These are phyloP conservation scores for Erythrophleum ivorense DNA, from an alignment of 331 rosid genomes.

Conservation along the genomic window DNA sequence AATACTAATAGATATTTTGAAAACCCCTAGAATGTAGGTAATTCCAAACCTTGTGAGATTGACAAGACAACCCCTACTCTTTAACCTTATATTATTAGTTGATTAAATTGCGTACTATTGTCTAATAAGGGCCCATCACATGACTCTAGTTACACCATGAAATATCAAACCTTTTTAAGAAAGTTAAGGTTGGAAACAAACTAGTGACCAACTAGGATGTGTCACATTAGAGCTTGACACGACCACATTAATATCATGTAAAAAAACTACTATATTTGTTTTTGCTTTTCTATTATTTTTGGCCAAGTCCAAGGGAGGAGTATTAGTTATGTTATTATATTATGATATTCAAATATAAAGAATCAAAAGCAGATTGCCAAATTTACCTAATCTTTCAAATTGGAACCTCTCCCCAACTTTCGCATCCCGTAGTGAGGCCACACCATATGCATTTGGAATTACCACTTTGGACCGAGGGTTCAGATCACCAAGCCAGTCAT, in stretches of 20 bases:
- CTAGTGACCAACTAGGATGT: background rate
- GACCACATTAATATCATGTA: constrained; percentile 8
- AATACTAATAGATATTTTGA: too few species aligned
- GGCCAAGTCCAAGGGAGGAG: background rate
- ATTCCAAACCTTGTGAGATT: too few species aligned
- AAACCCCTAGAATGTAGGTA: too few species aligned
- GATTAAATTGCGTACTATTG: too few species aligned
- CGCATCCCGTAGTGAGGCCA: constrained; percentile 58
- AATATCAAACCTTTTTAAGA: background rate
- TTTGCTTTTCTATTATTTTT: background rate
- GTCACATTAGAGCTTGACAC: constrained; percentile 3
- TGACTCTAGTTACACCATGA: background rate
- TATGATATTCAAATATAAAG: background rate
- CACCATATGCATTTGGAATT: constrained; percentile 69
- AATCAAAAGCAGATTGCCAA: constrained; percentile 20
- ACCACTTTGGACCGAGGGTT: constrained; percentile 75
- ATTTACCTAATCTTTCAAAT: constrained; percentile 92
- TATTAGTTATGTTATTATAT: background rate
- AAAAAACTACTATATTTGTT: background rate
- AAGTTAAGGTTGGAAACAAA: background rate
- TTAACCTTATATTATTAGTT: too few species aligned
- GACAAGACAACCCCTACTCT: too few species aligned
- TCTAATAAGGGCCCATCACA: too few species aligned
- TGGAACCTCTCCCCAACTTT: constrained; percentile 82
- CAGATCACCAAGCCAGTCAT: constrained; percentile 89